Base-by-base conservation (phyloP, 352 stramenopile species). In the Bremia lactucae region DNA sequence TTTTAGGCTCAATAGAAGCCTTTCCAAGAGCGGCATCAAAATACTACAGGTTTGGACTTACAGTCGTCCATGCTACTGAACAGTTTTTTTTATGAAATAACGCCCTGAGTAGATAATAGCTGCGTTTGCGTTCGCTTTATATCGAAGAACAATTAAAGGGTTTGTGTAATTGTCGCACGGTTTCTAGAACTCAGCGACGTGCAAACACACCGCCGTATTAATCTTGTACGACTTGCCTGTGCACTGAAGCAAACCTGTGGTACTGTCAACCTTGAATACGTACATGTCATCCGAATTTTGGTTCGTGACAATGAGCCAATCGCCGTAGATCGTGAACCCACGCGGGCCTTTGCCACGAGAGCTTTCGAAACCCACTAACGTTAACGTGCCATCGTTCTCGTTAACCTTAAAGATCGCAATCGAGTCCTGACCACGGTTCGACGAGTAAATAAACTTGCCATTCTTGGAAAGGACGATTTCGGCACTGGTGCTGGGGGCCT, bases 381-480 rank as follows among this genome's bases (percentile, higher is more conserved):
- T 64, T 11, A 82, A 48, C 25, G 57, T 65, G 16, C 59, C 62
- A 28, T 56, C 22, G 6, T 45, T 37, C 22, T 49, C 28, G 31
- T 55, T 41, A 18, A 85, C 54, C 33, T 55, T 36, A 46, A 79
- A 85, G 6, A 78, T 75, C 4, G 69, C 65, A 37, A 82, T 79
- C 29, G 62, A 76, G 52, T 85, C 47, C 42, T 85, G 69, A 18
- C 61, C 64, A 28, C 72, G 72, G 56, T 82, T 84, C 22, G 72
- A 82, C 28, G 67, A 60, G 65, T 80, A 84, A 18, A 84, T 36
- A 42, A 79, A 85, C 28, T 70, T 55, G 39, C 65, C 66, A 48
- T 66, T 58, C 14, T 44, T 58, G 2, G 72, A 80, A 14, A 78
- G 31, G 40, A 80, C 55, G 46, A 84, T 77, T 26, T 79, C 72